These are phyloP conservation scores for Hypomontagnella monticulosa DNA, from an alignment of 495 filamentous ascomycete species.

Conservation along the genomic window DNA sequence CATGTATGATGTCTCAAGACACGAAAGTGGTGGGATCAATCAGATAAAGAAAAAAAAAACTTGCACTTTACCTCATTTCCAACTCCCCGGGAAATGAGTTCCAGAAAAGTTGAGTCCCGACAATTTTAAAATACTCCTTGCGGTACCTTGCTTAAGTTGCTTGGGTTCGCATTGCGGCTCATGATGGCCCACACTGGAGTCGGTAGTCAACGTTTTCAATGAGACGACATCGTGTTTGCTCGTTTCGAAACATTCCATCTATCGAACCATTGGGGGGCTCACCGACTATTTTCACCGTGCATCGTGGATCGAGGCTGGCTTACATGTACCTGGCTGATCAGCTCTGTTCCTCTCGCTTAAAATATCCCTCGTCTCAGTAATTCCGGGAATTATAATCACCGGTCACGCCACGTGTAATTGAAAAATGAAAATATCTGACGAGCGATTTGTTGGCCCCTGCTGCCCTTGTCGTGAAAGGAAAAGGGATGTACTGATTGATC, in stretches of 20 bases:
- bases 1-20: conserved; percentile 3
- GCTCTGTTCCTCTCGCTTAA: conserved; percentile 15
- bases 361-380: conserved; percentile 26
- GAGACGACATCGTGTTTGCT: conserved; percentile 18
- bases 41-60: conserved; percentile 27
- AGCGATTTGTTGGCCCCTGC: conserved; percentile 7
- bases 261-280: conserved; percentile 35
- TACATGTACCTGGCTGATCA: not conserved
- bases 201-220: not conserved
- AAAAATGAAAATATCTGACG: conserved; percentile 9
- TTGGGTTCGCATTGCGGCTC: conserved; percentile 24
- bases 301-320: conserved; percentile 17
- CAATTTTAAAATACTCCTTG: conserved; percentile 23
- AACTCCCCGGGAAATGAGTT: conserved; percentile 38
- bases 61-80: conserved; percentile 16
- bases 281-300: conserved; percentile 32
- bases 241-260: conserved; percentile 38
- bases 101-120: conserved; percentile 29
- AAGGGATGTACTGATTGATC: conserved; percentile 28
- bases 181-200: conserved; percentile 4
- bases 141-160: not conserved
- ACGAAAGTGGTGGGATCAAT: conserved; percentile 10
- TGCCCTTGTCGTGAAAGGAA: not conserved
- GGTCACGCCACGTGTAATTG: conserved; percentile 35
- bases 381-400: conserved; percentile 21